These are phyloP conservation scores for Nematocida minor DNA, from an alignment of 371 early-diverging fungal genomes.

Conservation along the genomic window DNA sequence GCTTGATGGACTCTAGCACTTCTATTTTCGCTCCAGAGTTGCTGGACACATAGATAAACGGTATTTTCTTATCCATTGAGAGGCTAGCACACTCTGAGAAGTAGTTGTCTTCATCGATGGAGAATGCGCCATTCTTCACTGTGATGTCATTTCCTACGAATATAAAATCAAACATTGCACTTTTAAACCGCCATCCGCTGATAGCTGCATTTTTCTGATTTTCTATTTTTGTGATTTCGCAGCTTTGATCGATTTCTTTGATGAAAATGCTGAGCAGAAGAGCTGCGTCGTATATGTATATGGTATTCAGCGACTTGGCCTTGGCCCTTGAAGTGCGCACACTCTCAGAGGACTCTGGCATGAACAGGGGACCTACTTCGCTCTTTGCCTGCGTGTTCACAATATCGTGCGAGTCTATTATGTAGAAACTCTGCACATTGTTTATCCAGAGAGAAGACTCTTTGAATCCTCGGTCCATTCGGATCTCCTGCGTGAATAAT, in stretches of 20 bases:
- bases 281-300: slow-evolving; percentile 25
- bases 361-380: not conserved
- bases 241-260: not conserved
- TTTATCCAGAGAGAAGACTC: not conserved
- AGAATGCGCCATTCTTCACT: slow-evolving; percentile 87
- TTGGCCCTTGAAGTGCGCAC: not conserved
- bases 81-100: slow-evolving; percentile 81
- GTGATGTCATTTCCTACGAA: slow-evolving; percentile 90
- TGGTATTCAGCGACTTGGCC: slow-evolving; percentile 10
- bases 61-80: slow-evolving; percentile 74
- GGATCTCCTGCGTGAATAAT: not conserved
- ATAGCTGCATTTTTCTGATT: slow-evolving; percentile 12
- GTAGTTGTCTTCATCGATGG: slow-evolving; percentile 79
- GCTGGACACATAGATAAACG: slow-evolving; percentile 87
- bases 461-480: slow-evolving; percentile 4
- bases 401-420: not conserved
- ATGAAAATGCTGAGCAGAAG: slow-evolving; percentile 3
- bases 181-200: not conserved
- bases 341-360: not conserved
- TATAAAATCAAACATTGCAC: not conserved
- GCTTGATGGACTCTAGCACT: slow-evolving; percentile 78
- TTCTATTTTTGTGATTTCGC: not conserved
- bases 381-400: not conserved
- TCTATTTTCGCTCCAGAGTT: slow-evolving; percentile 99
- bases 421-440: not conserved